Conservation (phyloP, 768 basidiomycete species). For the Auricularia auricula-judae region DNA sequence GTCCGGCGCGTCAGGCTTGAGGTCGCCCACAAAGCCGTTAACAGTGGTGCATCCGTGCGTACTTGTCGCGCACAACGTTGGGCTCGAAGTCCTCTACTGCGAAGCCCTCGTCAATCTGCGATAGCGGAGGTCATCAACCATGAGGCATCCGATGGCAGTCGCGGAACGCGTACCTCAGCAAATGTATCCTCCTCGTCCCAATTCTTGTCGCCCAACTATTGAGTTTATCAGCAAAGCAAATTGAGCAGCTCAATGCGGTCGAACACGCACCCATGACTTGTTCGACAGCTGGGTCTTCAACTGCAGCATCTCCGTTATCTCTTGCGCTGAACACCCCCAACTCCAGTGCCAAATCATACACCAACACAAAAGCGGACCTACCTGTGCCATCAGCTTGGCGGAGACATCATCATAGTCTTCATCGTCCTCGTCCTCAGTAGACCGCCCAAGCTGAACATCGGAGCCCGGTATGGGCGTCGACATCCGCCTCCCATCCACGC, state of each 20-base stretch:
- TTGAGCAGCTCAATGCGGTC: not conserved
- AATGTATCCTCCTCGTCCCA: conserved; percentile 94
- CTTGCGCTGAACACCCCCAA: conserved; percentile 34
- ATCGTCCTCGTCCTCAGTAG: conserved; percentile 68
- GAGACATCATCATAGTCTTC: conserved; percentile 96
- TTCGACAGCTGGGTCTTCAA: conserved; percentile 80
- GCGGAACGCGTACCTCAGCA: conserved; percentile 50
- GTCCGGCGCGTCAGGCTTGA: conserved; percentile 71
- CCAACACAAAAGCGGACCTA: conserved; percentile 6
- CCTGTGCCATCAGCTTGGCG: conserved; percentile 56
- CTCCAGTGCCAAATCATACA: conserved; percentile 1
- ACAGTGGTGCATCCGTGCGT: conserved; percentile 74
- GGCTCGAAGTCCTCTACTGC: conserved; percentile 86
- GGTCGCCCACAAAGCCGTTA: conserved; percentile 76
- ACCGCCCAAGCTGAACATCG: conserved; percentile 67
- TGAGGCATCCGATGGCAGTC: not conserved
- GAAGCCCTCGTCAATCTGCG: conserved; percentile 84
- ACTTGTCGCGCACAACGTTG: conserved; percentile 86
- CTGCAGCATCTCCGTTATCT: conserved; percentile 63
- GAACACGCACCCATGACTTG: conserved; percentile 66
- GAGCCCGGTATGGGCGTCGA: conserved; percentile 20
- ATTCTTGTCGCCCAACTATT: conserved; percentile 67
- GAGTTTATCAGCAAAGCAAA: conserved; percentile 2
- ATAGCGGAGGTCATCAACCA: conserved; percentile 5
- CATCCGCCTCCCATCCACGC: conserved; percentile 19